phyloP scores from a whole-genome alignment of 441 rosid species.

The Mallotus repandus region DNA sequence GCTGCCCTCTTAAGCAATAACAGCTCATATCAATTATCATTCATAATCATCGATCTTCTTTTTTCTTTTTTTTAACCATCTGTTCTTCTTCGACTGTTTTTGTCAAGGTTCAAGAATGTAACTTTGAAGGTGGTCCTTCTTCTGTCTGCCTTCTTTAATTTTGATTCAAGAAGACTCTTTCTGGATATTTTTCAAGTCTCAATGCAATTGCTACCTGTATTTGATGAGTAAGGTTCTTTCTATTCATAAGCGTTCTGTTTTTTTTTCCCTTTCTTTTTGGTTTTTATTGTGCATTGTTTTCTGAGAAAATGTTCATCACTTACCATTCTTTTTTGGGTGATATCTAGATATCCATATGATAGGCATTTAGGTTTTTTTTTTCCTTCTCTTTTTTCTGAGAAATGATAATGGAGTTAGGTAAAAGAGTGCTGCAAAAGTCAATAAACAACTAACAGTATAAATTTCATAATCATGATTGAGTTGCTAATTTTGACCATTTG shows the following conservation, averaged over 20 bases:
- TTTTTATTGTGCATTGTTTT: not conserved
- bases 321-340: not conserved
- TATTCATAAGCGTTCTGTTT: not conserved
- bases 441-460: slow-evolving; percentile 41
- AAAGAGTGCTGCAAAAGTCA: slow-evolving; percentile 41
- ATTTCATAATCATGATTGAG: slow-evolving; percentile 28
- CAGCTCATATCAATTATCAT: slow-evolving; percentile 43
- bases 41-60: not conserved
- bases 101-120: slow-evolving; percentile 10
- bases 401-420: slow-evolving; percentile 26
- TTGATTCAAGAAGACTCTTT: not conserved
- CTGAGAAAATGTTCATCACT: slow-evolving; percentile 22
- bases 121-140: slow-evolving; percentile 2
- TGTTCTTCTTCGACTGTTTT: not conserved
- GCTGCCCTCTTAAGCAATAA: slow-evolving; percentile 46
- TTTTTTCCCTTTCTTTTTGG: not conserved
- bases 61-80: not conserved
- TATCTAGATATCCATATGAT: not conserved
- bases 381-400: slow-evolving; percentile 25
- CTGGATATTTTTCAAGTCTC: slow-evolving; percentile 18
- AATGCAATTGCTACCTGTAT: slow-evolving; percentile 9
- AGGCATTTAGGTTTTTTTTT: not conserved
- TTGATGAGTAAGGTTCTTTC: slow-evolving; percentile 24
- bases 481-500: slow-evolving; percentile 36
- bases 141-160: not conserved